Evolutionary conservation across 192 early-diverging fungal genomes (phyloP), one percentile per base, ranked within the genome.

Genomic region (Paraglomus occultum): DNA sequence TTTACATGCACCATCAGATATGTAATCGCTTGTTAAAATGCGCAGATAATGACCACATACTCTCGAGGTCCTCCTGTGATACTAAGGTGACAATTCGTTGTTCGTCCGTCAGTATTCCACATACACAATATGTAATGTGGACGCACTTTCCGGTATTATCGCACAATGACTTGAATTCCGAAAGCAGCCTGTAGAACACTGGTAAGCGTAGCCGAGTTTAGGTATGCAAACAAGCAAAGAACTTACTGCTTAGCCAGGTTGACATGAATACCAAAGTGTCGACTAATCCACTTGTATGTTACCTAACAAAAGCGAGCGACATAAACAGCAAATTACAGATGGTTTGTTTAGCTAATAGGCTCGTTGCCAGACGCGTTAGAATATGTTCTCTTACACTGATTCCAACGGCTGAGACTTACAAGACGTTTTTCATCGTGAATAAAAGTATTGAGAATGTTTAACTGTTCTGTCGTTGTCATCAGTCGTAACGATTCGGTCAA

Each of bases 201-300:
- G 31, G 31, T 31, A 31, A 31, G 31, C 31, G 31, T 3, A 31
- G 31, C 31, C 31, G 3, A 31, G 31, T 31, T 31, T 31, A 31
- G 3, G 17, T 20, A 31, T 57, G 54, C 17, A 57, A 57, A 57
- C 18, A 57, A 4, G 11, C 11, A 1, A 57, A 11, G 17, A 15
- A 11, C 15, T 57, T 20, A 57, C 54, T 57, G 54, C 38, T 57
- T 57, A 17, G 54, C 54, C 10, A 57, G 11, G 20, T 57, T 57
- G 18, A 57, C 15, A 20, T 57, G 15, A 1, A 57, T 31, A 10
- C 54, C 54, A 4, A 57, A 31, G 38, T 20, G 20, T 1, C 20
- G 11, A 31, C 54, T 20, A 57, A 57, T 17, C 10, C 11, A 57
- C 4, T 57, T 57, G 54, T 17, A 57, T 11, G 54, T 17, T 23